Evolutionary conservation across 306 rosid species (phyloP).

Genomic region (Psophocarpus tetragonolobus): DNA sequence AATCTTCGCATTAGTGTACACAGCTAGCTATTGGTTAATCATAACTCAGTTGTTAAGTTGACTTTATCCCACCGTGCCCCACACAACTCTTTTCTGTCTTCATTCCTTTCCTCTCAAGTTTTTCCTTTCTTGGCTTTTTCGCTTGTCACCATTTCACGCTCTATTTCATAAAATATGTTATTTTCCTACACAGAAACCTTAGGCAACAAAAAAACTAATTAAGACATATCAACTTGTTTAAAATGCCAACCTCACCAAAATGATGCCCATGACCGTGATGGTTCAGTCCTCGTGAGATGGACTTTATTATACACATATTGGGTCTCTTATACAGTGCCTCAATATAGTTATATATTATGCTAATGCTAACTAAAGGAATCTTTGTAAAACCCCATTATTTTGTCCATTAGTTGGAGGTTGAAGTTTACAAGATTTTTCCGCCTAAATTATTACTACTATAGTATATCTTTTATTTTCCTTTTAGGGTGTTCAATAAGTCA

Average conservation of each 20-base stretch:
- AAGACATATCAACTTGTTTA: constrained; percentile 38
- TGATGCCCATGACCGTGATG: constrained; percentile 14
- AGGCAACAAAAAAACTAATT: constrained; percentile 20
- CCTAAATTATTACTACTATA: background rate
- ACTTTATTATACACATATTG: constrained; percentile 16
- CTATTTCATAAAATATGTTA: background rate
- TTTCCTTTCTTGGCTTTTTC: constrained; percentile 1
- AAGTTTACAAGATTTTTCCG: background rate
- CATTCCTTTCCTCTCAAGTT: constrained; percentile 31
- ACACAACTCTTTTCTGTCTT: constrained; percentile 24
- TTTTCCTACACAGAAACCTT: constrained; percentile 4
- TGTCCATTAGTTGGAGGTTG: background rate
- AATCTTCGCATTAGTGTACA: constrained; percentile 11
- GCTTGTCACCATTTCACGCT: background rate
- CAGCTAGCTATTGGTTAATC: constrained; percentile 38
- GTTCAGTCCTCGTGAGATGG: constrained; percentile 26
- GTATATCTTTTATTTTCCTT: background rate
- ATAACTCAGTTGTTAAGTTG: constrained; percentile 49
- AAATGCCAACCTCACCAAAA: constrained; percentile 39
- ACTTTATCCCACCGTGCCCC: constrained; percentile 40
- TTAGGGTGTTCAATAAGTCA: background rate
- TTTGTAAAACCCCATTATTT: background rate
- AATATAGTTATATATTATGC: background rate
- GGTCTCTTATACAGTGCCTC: background rate
- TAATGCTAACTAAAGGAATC: background rate